A percentile compares a stretch with the other conserved stretches of the same genome.
phyloP scores from a whole-genome alignment of 2,329 filamentous ascomycete species.

The Penicillium sp. region DNA sequence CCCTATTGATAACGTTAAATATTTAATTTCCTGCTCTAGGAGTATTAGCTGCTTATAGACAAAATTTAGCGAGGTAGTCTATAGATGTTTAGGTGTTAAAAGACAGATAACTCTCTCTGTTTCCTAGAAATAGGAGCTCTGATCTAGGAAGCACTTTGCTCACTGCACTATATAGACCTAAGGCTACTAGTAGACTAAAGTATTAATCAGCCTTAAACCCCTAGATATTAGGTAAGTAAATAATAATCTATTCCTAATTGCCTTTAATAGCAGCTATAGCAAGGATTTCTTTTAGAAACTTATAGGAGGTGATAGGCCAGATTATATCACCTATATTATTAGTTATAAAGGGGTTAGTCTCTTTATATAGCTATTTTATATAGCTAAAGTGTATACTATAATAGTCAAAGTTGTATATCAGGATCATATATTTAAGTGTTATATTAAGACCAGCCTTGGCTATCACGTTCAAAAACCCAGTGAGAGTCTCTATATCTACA shows the following conservation, averaged over 20 bases:
- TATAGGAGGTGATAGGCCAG: constrained; percentile 53
- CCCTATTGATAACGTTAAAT: constrained; percentile 45
- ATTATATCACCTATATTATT: constrained; percentile 19
- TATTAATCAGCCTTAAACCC: constrained; percentile 43
- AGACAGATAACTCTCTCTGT: constrained; percentile 31
- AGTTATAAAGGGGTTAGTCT: background rate
- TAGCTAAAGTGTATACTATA: background rate
- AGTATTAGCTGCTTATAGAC: constrained; percentile 36
- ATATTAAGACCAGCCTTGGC: background rate
- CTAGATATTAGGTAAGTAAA: constrained; percentile 48
- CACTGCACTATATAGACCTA: constrained; percentile 42
- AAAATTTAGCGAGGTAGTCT: constrained; percentile 36
- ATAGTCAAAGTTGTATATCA: background rate
- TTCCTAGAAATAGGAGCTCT: constrained; percentile 36
- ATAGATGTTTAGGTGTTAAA: constrained; percentile 38
- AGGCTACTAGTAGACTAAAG: constrained; percentile 43
- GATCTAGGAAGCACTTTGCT: constrained; percentile 31
- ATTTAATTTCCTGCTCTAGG: constrained; percentile 35
- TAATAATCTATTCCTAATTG: constrained; percentile 44
- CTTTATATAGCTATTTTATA: background rate
- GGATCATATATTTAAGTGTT: background rate
- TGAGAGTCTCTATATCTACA: background rate
- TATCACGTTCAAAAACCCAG: background rate
- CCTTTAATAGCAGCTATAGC: constrained; percentile 29
- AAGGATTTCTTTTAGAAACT: constrained; percentile 50